A percentile compares a stretch with the other conserved stretches of the same genome.
phyloP scores from a whole-genome alignment of 768 basidiomycete species.

The Lactarius sp. region DNA sequence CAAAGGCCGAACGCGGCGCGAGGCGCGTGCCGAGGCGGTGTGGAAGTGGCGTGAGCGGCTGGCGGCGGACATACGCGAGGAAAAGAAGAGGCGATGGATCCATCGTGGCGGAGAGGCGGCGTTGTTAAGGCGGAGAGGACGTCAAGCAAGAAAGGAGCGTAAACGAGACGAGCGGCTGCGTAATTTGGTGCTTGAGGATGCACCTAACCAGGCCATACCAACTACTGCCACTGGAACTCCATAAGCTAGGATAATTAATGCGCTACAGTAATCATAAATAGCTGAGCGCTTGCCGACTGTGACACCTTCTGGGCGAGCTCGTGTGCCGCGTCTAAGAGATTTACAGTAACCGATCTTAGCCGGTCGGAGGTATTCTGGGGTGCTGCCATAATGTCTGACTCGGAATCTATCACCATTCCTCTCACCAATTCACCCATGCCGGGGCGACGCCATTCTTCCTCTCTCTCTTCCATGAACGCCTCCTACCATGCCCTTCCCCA shows the following conservation, averaged over 20 bases:
- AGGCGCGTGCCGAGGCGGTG: slow-evolving; percentile 67
- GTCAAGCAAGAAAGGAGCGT: slow-evolving; percentile 32
- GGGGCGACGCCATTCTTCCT: slow-evolving; percentile 15
- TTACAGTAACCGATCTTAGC: too few species aligned
- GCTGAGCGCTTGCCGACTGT: too few species aligned
- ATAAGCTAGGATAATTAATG: too few species aligned
- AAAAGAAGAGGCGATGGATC: slow-evolving; percentile 54
- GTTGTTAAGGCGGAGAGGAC: slow-evolving; percentile 26
- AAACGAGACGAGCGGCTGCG: slow-evolving; percentile 31
- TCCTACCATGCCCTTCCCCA: slow-evolving; percentile 20
- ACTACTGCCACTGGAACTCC: background rate
- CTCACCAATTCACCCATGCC: background rate
- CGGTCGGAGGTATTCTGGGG: too few species aligned
- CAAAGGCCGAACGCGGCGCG: slow-evolving; percentile 54
- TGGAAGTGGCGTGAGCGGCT: slow-evolving; percentile 67
- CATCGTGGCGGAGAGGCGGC: slow-evolving; percentile 34
- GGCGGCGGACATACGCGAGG: slow-evolving; percentile 51
- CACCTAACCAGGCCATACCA: slow-evolving; percentile 33
- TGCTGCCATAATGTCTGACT: background rate
- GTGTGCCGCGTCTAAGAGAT: too few species aligned
- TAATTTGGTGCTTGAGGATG: slow-evolving; percentile 30
- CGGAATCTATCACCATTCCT: background rate
- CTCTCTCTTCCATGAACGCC: slow-evolving; percentile 9
- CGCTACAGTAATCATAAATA: too few species aligned
- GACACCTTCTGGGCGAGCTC: too few species aligned